These are phyloP conservation scores for Talaromyces sp. DNA, from an alignment of 2,329 filamentous ascomycete genomes.

Conservation along the genomic window DNA sequence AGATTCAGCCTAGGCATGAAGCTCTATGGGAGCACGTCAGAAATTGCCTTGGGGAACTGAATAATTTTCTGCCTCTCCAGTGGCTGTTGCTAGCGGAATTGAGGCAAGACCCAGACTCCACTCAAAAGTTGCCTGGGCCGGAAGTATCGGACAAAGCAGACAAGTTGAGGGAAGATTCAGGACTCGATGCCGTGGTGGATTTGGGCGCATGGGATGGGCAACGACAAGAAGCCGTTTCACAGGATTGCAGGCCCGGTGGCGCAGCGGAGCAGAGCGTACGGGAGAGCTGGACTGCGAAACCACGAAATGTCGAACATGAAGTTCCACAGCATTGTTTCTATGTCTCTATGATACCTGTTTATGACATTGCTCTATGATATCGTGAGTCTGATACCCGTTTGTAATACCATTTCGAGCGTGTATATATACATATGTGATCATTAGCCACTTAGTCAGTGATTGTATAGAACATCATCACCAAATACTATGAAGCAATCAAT, in stretches of 20 bases:
- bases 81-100: conserved; percentile 22
- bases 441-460: not conserved
- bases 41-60: conserved; percentile 11
- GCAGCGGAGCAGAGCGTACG: not conserved
- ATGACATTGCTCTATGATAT: not conserved
- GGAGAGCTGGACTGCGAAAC: not conserved
- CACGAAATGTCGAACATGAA: not conserved
- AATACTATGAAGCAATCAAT: not conserved
- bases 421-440: not conserved
- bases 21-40: conserved; percentile 24
- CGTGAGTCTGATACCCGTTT: not conserved
- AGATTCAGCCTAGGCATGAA: conserved; percentile 28
- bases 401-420: not conserved
- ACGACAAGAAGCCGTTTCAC: not conserved
- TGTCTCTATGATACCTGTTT: not conserved
- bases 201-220: not conserved
- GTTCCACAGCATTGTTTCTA: not conserved
- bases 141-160: not conserved
- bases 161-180: not conserved
- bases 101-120: not conserved
- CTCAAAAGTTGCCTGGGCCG: not conserved
- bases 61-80: conserved; percentile 17
- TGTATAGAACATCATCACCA: not conserved
- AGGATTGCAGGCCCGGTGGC: not conserved
- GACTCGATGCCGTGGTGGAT: not conserved